Percentiles rank a stretch among this genome's conserved stretches.
Evolutionary conservation across 2,329 filamentous ascomycete species (phyloP).

Genomic region (Stemphylium vesicarium): DNA sequence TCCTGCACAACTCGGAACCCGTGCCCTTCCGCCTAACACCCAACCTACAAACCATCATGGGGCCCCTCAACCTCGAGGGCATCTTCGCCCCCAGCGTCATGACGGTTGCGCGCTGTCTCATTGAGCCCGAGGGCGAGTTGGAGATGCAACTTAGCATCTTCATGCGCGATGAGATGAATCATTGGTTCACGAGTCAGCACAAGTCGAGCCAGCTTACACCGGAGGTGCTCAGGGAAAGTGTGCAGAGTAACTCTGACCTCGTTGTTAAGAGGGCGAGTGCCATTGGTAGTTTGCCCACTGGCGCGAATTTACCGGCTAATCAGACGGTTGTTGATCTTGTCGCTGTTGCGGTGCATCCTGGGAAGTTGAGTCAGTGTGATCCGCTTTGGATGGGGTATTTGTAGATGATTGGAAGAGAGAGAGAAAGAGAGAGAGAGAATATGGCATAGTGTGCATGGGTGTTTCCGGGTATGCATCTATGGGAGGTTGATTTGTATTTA

Average conservation of each 20-base stretch:
- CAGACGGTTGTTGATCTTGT: constrained; percentile 97
- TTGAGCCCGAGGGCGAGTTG: constrained; percentile 81
- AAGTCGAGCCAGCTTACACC: constrained; percentile 61
- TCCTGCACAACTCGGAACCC: constrained; percentile 93
- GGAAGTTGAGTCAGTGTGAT: constrained; percentile 86
- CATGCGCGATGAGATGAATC: constrained; percentile 96
- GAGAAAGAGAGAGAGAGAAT: too few species aligned
- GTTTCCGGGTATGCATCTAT: background rate
- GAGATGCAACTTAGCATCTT: constrained; percentile 94
- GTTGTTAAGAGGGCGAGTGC: constrained; percentile 90
- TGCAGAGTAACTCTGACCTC: constrained; percentile 84
- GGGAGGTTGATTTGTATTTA: background rate
- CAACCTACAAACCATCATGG: constrained; percentile 95
- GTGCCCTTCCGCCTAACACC: constrained; percentile 97
- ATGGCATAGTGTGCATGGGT: too few species aligned
- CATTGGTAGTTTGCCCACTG: constrained; percentile 77
- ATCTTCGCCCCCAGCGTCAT: constrained; percentile 96
- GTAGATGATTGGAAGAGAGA: constrained; percentile 50
- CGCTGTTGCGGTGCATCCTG: constrained; percentile 89
- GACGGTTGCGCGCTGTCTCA: constrained; percentile 93
- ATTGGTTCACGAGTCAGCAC: constrained; percentile 88
- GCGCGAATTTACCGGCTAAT: constrained; percentile 83
- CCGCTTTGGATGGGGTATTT: constrained; percentile 97
- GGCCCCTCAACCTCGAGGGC: constrained; percentile 91
- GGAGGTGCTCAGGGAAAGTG: constrained; percentile 75